Base-by-base conservation (phyloP, 1,284 basidiomycete genomes). In the Irpex lacteus region DNA sequence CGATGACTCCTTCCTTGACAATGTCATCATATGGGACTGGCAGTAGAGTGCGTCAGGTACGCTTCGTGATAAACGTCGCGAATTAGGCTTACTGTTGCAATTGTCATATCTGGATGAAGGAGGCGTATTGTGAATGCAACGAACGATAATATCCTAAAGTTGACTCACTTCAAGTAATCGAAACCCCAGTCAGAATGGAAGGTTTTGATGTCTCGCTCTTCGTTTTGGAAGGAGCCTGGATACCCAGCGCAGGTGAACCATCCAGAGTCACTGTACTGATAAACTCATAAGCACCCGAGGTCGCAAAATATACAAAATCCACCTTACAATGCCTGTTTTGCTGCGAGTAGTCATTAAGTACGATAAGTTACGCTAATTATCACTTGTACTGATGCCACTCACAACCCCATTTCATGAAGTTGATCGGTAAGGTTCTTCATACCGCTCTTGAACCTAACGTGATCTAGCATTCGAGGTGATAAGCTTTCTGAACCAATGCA, bases 211-310 rank as follows among this genome's bases (percentile, higher is more conserved):
- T 83, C 82, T 59, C 77, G 76, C 19, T 70, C 70, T 71, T 85
- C 83, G 66, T 85, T 80, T 65, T 80, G 73, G 72, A 77, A 85
- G 0, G 82, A 83, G 19, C 83, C 83, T 7, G 83, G 83, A 68
- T 80, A 85, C 11, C 81, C 75, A 13, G 77, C 78, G 65, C 83
- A 85, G 1, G 83, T 85, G 66, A 77, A 79, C 83, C 82, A 85
- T 18, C 83, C 83, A 9, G 82, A 81, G 65, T 84, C 82, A 59
- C 81, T 77, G 64, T 85, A 85, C 81, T 82, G 59, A 8, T 59
- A 19, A 11, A 47, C 11, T 11, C 18, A 26, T 26, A 15, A 53
- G 18, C 37, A 59, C 19, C n/a, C 50, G 63, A 13, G 53, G 47
- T 4, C 13, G n/a, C 11, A 3, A 5, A 47, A 47, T 4, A 47